Conservation (phyloP, 2,329 filamentous ascomycete species). For the Hysterium pulicare region DNA sequence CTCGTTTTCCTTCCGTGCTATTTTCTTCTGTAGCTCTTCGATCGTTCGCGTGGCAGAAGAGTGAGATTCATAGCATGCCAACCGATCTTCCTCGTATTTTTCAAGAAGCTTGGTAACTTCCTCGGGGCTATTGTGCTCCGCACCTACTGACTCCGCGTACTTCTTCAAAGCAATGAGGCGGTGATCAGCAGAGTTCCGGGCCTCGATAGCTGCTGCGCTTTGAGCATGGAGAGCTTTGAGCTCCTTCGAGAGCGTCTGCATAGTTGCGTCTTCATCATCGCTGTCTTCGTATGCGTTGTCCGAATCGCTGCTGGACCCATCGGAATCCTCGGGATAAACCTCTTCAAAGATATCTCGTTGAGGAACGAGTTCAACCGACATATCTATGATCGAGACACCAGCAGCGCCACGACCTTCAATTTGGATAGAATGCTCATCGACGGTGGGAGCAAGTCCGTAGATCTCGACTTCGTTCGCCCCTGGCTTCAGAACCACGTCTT, state of each 20-base stretch:
- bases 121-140: conserved; percentile 26
- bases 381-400: conserved; percentile 61
- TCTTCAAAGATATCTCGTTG: conserved; percentile 56
- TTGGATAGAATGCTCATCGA: conserved; percentile 57
- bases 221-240: conserved; percentile 16
- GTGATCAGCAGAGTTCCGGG: conserved; percentile 16
- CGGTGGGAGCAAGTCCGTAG: conserved; percentile 51
- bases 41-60: conserved; percentile 22
- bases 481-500: conserved; percentile 51
- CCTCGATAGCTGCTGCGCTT: conserved; percentile 19
- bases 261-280: conserved; percentile 48
- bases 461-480: conserved; percentile 58
- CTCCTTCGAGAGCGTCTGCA: conserved; percentile 24
- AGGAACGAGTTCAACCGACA: conserved; percentile 57
- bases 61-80: conserved; percentile 20
- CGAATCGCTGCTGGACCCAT: conserved; percentile 32
- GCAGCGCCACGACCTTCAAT: conserved; percentile 58
- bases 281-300: conserved; percentile 38
- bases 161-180: conserved; percentile 31
- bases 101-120: conserved; percentile 34
- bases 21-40: conserved; percentile 20
- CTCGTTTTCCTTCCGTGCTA: conserved; percentile 20
- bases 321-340: conserved; percentile 48
- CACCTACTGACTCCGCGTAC: conserved; percentile 30
- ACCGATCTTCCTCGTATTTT: conserved; percentile 31